Evolutionary conservation across 2,329 filamentous ascomycete species (phyloP).

Genomic region (Claviceps paspali): DNA sequence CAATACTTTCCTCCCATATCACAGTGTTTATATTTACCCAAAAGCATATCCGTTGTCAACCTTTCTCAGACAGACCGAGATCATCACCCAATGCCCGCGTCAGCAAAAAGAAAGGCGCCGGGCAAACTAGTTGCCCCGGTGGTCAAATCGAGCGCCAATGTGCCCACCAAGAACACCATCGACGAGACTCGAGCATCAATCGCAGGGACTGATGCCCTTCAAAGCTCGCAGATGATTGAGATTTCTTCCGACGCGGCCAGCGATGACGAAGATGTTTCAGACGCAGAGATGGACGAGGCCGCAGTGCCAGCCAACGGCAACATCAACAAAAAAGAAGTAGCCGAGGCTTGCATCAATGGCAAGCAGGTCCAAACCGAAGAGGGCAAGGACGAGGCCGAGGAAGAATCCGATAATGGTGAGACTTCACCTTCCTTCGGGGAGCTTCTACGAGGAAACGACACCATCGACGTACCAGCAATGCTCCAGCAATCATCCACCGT

Average conservation of each 20-base stretch:
- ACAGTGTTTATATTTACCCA: neutral
- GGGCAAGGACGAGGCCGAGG: slow-evolving; percentile 15
- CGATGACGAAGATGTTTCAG: slow-evolving; percentile 27
- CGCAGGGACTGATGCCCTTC: slow-evolving; percentile 25
- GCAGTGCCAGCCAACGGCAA: slow-evolving; percentile 8
- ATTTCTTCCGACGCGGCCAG: slow-evolving; percentile 41
- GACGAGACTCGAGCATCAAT: slow-evolving; percentile 45
- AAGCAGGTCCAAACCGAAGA: slow-evolving; percentile 8
- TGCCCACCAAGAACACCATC: slow-evolving; percentile 32
- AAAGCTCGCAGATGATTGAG: slow-evolving; percentile 30
- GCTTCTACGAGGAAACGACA: slow-evolving; percentile 56
- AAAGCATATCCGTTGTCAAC: neutral
- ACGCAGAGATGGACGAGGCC: slow-evolving; percentile 17
- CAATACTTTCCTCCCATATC: neutral
- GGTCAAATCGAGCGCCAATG: slow-evolving; percentile 37
- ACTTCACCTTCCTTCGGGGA: slow-evolving; percentile 70
- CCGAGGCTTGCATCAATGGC: slow-evolving; percentile 12
- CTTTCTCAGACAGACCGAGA: neutral
- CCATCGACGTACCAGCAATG: slow-evolving; percentile 59
- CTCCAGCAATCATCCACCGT: slow-evolving; percentile 26
- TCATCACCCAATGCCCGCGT: slow-evolving; percentile 27
- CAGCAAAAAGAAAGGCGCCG: slow-evolving; percentile 45
- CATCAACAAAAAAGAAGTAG: slow-evolving; percentile 3
- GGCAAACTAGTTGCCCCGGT: slow-evolving; percentile 41
- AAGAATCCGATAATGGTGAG: slow-evolving; percentile 30